Percentiles rank a stretch among this genome's conserved stretches.
These are phyloP conservation scores for Ophiostoma sp. DNA, from an alignment of 2,329 filamentous ascomycete species.

Conservation along the genomic window DNA sequence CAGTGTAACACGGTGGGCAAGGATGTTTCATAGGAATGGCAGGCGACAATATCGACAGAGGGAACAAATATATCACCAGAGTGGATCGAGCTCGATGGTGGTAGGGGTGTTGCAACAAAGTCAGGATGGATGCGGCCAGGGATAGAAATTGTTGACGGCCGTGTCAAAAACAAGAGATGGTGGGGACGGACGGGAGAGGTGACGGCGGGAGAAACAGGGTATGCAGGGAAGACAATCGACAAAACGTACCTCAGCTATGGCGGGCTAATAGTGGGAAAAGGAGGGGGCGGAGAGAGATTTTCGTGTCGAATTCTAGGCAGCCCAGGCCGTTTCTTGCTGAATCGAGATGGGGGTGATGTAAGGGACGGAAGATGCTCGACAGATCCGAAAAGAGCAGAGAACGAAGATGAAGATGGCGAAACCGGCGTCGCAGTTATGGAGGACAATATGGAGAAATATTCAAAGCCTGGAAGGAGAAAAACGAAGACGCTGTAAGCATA, in stretches of 20 bases:
- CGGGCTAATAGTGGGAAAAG: slow-evolving; percentile 7
- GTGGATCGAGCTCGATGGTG: background rate
- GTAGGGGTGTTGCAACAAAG: slow-evolving; percentile 1
- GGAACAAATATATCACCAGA: background rate
- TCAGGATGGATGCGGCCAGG: background rate
- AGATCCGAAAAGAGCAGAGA: background rate
- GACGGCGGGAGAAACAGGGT: slow-evolving; percentile 1
- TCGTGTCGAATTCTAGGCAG: background rate
- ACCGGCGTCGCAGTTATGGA: background rate
- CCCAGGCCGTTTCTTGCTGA: background rate
- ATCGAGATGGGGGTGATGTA: background rate
- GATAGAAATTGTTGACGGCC: background rate
- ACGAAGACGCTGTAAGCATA: background rate
- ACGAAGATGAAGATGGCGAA: background rate
- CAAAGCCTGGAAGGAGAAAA: background rate
- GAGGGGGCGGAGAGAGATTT: background rate
- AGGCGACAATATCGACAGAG: slow-evolving; percentile 1
- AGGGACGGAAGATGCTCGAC: background rate
- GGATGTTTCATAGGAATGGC: slow-evolving; percentile 6
- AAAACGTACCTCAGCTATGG: slow-evolving; percentile 19
- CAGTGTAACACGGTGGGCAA: slow-evolving; percentile 19
- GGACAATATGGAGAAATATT: background rate
- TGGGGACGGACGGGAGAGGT: slow-evolving; percentile 7
- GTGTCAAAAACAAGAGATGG: background rate
- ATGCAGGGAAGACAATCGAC: background rate